phyloP scores from a whole-genome alignment of 2,329 filamentous ascomycete species.

The Penicillium janthinellum region DNA sequence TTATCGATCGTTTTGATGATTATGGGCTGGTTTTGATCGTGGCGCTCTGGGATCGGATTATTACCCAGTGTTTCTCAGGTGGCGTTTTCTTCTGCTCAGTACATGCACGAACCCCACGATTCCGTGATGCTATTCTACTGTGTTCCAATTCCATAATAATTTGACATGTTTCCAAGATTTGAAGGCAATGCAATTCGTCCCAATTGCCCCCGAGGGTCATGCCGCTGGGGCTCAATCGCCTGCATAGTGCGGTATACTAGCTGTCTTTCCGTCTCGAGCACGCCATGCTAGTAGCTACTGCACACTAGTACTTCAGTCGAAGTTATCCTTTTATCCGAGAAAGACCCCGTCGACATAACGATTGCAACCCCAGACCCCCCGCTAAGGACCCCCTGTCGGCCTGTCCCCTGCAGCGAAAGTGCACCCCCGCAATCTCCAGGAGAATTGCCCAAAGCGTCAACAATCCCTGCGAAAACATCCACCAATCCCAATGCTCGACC shows the following conservation, averaged over 20 bases:
- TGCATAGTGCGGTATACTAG: no score
- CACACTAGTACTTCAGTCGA: neutral
- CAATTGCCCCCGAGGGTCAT: neutral
- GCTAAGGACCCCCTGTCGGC: neutral
- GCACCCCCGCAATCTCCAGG: constrained; percentile 16
- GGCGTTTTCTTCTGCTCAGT: neutral
- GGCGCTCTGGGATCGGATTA: constrained; percentile 1
- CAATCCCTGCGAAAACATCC: constrained; percentile 25
- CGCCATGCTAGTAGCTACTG: neutral
- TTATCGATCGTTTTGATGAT: neutral
- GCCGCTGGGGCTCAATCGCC: no score
- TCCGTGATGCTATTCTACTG: neutral
- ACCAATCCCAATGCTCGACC: constrained; percentile 28
- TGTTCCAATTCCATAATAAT: neutral
- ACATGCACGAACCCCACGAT: neutral
- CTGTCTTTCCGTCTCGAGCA: neutral
- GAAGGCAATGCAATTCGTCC: neutral
- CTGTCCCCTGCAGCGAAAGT: neutral
- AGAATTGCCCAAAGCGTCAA: constrained; percentile 23
- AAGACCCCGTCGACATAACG: neutral
- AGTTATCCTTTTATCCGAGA: neutral
- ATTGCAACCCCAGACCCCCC: neutral
- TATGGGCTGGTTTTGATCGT: neutral
- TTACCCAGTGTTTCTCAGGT: neutral
- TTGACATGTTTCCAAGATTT: neutral